Conservation (phyloP, 345 rosid genomes). For the Hirschfeldia incana region DNA sequence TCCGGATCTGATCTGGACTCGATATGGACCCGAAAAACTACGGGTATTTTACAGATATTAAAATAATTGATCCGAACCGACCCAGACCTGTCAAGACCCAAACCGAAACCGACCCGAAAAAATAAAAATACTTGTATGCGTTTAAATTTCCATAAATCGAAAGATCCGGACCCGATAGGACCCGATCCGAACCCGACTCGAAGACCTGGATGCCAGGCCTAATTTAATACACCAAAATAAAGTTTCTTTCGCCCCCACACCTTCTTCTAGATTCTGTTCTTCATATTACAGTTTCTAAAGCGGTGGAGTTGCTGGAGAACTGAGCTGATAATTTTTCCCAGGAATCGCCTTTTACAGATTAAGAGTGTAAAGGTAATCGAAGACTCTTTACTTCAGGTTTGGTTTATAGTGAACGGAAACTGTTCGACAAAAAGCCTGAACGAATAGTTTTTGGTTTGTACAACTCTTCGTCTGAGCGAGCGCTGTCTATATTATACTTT, state of each 20-base stretch:
- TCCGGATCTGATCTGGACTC: too few species aligned
- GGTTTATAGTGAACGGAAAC: neutral
- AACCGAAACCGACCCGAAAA: too few species aligned
- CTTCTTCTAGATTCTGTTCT: neutral
- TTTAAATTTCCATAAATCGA: too few species aligned
- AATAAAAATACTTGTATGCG: too few species aligned
- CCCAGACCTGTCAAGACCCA: too few species aligned
- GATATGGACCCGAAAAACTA: too few species aligned
- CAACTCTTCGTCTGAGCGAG: neutral
- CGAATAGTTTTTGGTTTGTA: neutral
- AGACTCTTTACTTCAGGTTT: neutral
- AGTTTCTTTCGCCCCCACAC: neutral
- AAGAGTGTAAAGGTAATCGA: neutral
- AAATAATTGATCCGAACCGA: too few species aligned
- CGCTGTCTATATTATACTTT: neutral
- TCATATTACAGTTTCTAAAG: neutral
- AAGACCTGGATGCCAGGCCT: too few species aligned
- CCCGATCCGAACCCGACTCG: too few species aligned
- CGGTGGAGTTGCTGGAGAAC: neutral
- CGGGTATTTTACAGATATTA: too few species aligned
- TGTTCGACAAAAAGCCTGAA: slow-evolving; percentile 2
- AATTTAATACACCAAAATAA: too few species aligned
- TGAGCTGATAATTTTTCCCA: neutral
- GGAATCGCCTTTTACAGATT: neutral
- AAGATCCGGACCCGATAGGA: too few species aligned